Evolutionary conservation across 2,329 filamentous ascomycete species (phyloP).

Genomic region (Monilinia polystroma): DNA sequence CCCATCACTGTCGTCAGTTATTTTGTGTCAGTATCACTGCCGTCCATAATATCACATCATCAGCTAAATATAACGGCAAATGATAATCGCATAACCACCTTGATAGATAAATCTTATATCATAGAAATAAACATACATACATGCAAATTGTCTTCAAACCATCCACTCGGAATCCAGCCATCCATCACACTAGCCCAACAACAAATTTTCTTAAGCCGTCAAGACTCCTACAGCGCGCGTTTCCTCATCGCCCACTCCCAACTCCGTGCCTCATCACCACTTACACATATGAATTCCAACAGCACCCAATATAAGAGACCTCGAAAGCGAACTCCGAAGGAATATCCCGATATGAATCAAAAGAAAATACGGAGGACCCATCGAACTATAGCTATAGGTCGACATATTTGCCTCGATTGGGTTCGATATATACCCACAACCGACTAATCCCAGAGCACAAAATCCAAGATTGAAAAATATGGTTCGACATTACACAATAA

Average conservation of each 20-base stretch:
- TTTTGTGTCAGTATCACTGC: neutral
- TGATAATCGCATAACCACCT: neutral
- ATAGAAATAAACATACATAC: neutral
- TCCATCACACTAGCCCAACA: neutral
- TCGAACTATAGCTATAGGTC: too few species aligned
- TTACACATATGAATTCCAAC: neutral
- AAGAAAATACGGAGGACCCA: too few species aligned
- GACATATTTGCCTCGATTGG: too few species aligned
- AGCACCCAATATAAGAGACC: neutral
- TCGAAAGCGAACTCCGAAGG: neutral
- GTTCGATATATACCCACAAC: too few species aligned
- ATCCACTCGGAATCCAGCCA: neutral
- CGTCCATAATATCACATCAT: neutral
- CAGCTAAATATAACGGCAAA: neutral
- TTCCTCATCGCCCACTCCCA: neutral
- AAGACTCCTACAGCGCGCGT: neutral
- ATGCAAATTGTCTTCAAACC: too few species aligned
- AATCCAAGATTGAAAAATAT: too few species aligned
- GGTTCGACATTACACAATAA: too few species aligned
- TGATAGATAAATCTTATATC: neutral
- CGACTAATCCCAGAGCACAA: too few species aligned
- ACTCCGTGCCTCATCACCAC: conserved; percentile 7
- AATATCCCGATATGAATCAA: too few species aligned
- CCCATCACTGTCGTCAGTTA: neutral
- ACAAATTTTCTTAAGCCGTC: neutral